These are phyloP conservation scores for Steccherinum ochraceum DNA, from an alignment of 768 basidiomycete genomes.

Conservation along the genomic window DNA sequence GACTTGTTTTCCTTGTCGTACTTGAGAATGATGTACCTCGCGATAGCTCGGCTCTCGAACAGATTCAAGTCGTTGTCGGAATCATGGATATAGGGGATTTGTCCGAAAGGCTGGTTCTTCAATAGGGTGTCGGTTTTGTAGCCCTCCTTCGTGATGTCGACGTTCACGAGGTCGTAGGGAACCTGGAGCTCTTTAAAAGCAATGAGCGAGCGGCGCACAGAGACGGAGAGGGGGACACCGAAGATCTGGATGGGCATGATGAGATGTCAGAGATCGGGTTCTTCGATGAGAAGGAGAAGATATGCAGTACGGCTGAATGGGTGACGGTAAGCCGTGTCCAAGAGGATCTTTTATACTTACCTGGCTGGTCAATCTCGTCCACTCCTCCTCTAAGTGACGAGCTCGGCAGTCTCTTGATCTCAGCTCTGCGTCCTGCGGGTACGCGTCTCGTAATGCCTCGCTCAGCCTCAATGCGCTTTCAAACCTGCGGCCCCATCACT, in stretches of 20 bases:
- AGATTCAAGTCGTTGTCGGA: conserved; percentile 53
- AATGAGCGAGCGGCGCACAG: conserved; percentile 42
- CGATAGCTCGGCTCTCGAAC: conserved; percentile 57
- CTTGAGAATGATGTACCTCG: conserved; percentile 50
- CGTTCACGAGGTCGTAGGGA: conserved; percentile 40
- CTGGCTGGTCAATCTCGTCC: neutral
- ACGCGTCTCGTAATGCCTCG: too few relatives aligned
- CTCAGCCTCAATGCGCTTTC: neutral
- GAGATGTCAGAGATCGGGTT: neutral
- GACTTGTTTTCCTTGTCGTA: conserved; percentile 25
- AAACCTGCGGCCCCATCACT: neutral
- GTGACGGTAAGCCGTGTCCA: neutral
- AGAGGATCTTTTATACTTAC: neutral
- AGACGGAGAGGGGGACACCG: conserved; percentile 32
- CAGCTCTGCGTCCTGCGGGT: neutral
- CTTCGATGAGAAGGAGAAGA: too few relatives aligned
- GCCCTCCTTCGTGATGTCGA: conserved; percentile 36
- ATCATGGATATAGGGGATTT: conserved; percentile 48
- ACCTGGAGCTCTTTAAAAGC: conserved; percentile 50
- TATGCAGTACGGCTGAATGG: neutral
- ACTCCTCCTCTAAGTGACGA: neutral
- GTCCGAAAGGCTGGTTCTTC: conserved; percentile 55
- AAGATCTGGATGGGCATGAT: conserved; percentile 30
- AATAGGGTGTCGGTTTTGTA: conserved; percentile 41
- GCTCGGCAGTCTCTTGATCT: neutral